Percentiles rank a stretch among this genome's conserved stretches.
These are phyloP conservation scores for Ceratopteris richardii DNA, from an alignment of 75 land plant species.

Conservation along the genomic window DNA sequence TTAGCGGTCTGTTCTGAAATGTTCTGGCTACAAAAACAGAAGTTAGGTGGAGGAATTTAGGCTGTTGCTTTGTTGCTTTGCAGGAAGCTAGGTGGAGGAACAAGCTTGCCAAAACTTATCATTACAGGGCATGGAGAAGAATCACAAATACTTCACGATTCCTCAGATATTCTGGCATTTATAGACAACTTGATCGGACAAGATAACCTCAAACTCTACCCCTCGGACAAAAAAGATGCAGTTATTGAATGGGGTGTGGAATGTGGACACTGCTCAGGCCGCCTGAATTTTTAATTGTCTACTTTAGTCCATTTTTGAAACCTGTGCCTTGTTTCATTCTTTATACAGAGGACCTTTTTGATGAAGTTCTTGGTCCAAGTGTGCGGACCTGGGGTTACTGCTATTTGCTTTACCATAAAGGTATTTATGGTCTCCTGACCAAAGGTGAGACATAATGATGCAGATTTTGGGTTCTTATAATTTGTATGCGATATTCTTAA, in stretches of 20 bases:
- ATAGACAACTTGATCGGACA: conserved; percentile 19
- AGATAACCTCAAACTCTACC: conserved; percentile 31
- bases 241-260: conserved; percentile 31
- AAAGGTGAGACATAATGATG: conserved; percentile 9
- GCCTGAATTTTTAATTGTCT: background rate
- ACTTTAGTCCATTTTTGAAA: background rate
- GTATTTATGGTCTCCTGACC: conserved; percentile 18
- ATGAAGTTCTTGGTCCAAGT: conserved; percentile 34
- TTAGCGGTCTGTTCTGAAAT: too few species aligned
- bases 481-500: background rate
- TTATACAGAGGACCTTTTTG: conserved; percentile 21
- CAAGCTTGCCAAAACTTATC: conserved; percentile 37
- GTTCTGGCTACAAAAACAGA: too few species aligned
- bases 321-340: background rate
- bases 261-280: too few species aligned
- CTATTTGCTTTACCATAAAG: conserved; percentile 26
- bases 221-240: conserved; percentile 12
- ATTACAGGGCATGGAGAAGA: conserved; percentile 17
- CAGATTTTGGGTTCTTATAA: background rate
- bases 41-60: too few species aligned
- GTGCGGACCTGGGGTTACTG: conserved; percentile 35
- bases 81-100: conserved; percentile 38
- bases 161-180: conserved; percentile 31
- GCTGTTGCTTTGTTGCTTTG: too few species aligned
- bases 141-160: conserved; percentile 24